Conservation (phyloP, 257 asterid species). For the Solanum megistacrolobum region DNA sequence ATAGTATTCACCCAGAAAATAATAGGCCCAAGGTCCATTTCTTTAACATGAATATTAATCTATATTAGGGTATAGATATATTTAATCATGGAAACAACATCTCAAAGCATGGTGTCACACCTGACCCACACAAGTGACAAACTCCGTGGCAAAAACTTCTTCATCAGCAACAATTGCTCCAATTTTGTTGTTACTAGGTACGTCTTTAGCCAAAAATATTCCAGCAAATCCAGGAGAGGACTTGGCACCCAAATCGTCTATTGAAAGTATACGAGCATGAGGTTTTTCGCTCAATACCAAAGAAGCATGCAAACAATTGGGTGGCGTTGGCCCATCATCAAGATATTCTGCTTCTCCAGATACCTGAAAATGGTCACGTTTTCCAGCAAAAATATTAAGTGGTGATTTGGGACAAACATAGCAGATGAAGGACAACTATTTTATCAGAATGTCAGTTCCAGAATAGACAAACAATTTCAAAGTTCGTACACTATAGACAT, state of each 20-base stretch:
- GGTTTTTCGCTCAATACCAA: slow-evolving; percentile 73
- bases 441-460: not conserved
- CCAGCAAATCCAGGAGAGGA: slow-evolving; percentile 78
- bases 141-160: slow-evolving; percentile 70
- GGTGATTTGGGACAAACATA: not conserved
- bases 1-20: not conserved
- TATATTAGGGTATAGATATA: not conserved
- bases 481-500: not conserved
- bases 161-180: slow-evolving; percentile 75
- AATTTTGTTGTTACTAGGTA: slow-evolving; percentile 54
- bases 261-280: slow-evolving; percentile 72
- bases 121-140: slow-evolving; percentile 95
- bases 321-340: slow-evolving; percentile 88
- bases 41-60: not conserved
- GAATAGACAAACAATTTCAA: not conserved
- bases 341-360: slow-evolving; percentile 98
- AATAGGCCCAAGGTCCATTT: not conserved
- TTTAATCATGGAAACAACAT: not conserved
- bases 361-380: slow-evolving; percentile 38
- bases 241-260: slow-evolving; percentile 68
- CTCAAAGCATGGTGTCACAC: slow-evolving; percentile 19
- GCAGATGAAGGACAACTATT: not conserved
- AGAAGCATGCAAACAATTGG: slow-evolving; percentile 78
- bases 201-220: slow-evolving; percentile 57
- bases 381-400: slow-evolving; percentile 9